phyloP scores from a whole-genome alignment of 441 rosid species.

The Oxalis stricta region DNA sequence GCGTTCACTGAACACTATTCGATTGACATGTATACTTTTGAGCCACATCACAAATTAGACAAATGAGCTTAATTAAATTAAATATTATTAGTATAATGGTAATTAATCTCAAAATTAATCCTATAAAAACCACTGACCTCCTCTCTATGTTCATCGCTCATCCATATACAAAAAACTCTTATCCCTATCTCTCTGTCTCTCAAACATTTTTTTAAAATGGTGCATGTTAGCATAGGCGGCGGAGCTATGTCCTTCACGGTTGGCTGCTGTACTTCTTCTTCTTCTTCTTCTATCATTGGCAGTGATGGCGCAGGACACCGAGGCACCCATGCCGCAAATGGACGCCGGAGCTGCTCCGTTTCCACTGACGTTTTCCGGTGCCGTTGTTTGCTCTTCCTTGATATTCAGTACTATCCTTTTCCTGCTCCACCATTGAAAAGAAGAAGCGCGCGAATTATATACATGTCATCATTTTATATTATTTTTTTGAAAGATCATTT shows the following conservation, averaged over 20 bases:
- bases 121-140: conserved; percentile 1
- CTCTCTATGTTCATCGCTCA: background rate
- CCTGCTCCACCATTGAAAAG: conserved; percentile 3
- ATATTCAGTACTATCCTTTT: conserved; percentile 8
- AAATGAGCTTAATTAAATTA: no score
- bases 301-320: conserved; percentile 4
- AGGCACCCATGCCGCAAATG: conserved; percentile 14
- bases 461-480: background rate
- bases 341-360: conserved; percentile 13
- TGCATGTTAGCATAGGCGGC: background rate
- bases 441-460: background rate
- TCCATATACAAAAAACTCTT: background rate
- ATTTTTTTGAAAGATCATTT: background rate
- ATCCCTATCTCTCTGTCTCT: background rate
- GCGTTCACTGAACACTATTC: no score
- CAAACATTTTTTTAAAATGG: background rate
- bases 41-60: no score
- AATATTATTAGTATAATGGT: no score
- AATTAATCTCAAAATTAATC: no score
- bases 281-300: no score
- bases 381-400: conserved; percentile 7
- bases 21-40: no score
- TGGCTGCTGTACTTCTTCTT: background rate
- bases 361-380: conserved; percentile 4
- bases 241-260: background rate